Evolutionary conservation across 192 early-diverging fungal genomes (phyloP).

Genomic region (Podila verticillata): DNA sequence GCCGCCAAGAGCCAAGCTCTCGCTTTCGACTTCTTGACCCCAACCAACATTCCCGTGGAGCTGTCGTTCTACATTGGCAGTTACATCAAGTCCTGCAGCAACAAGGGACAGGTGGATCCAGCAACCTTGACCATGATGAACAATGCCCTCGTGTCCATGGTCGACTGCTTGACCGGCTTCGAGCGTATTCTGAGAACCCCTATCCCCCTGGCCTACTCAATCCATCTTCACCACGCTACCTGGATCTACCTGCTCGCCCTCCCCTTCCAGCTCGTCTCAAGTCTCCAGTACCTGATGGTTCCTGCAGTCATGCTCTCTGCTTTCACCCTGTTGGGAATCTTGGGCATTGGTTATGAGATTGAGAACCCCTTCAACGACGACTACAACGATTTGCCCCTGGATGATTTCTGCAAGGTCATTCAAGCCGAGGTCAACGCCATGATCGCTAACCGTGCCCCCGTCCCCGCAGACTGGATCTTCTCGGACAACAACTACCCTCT

Average conservation of each 20-base stretch:
- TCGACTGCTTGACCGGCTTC: constrained; percentile 68
- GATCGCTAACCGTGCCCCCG: constrained; percentile 23
- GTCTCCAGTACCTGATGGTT: constrained; percentile 64
- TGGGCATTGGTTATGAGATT: constrained; percentile 84
- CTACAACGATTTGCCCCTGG: constrained; percentile 71
- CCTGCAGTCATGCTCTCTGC: constrained; percentile 70
- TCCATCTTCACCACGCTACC: constrained; percentile 84
- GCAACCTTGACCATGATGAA: constrained; percentile 56
- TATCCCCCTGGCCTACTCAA: constrained; percentile 85
- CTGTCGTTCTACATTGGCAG: constrained; percentile 67
- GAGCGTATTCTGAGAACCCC: constrained; percentile 87
- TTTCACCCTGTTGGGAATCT: constrained; percentile 84
- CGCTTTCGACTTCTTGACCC: constrained; percentile 23
- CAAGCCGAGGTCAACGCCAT: constrained; percentile 18
- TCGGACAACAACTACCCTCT: constrained; percentile 23
- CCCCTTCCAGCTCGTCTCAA: constrained; percentile 79
- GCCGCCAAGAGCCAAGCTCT: constrained; percentile 6
- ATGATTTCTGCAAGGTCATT: constrained; percentile 57
- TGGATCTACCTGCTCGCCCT: constrained; percentile 75
- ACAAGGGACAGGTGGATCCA: constrained; percentile 52
- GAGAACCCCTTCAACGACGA: constrained; percentile 92
- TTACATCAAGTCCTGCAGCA: constrained; percentile 48
- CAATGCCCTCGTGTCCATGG: constrained; percentile 54
- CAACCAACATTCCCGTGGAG: constrained; percentile 61
- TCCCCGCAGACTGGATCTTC: constrained; percentile 13